phyloP scores from a whole-genome alignment of 306 rosid genomes.

The Abrus pulchellus region DNA sequence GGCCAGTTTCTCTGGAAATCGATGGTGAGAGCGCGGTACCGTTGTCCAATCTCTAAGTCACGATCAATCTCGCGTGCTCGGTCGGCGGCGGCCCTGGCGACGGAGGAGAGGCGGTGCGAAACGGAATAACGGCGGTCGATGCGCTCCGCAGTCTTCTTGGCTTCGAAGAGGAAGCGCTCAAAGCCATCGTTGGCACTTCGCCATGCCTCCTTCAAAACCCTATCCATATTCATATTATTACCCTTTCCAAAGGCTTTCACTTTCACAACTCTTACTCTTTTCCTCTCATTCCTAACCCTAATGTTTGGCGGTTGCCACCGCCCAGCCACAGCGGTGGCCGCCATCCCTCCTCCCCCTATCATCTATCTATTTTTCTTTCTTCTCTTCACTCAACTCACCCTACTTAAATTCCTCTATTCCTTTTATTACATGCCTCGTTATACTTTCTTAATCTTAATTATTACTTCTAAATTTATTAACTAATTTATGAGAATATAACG shows the following conservation, averaged over 20 bases:
- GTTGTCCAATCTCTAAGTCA: constrained; percentile 77
- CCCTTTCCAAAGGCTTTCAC: constrained; percentile 60
- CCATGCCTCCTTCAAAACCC: constrained; percentile 85
- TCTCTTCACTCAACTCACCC: not conserved
- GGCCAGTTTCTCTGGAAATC: constrained; percentile 87
- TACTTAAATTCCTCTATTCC: no score
- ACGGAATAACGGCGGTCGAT: constrained; percentile 80
- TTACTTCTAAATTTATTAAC: no score
- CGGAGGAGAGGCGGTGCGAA: constrained; percentile 59
- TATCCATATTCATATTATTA: constrained; percentile 60
- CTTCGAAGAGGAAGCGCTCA: constrained; percentile 78
- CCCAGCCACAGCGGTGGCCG: constrained; percentile 6
- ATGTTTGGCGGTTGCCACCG: constrained; percentile 54
- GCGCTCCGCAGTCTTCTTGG: constrained; percentile 86
- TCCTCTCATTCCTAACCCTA: not conserved
- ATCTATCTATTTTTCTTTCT: not conserved
- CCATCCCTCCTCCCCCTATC: not conserved
- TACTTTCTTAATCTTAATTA: no score
- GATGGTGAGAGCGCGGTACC: constrained; percentile 75
- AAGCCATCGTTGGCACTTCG: constrained; percentile 84
- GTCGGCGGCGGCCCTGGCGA: constrained; percentile 62
- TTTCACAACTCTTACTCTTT: constrained; percentile 16
- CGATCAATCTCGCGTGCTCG: constrained; percentile 87
- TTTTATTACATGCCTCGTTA: no score
- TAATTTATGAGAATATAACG: no score